Evolutionary conservation across 2,329 filamentous ascomycete species (phyloP), one percentile per base, ranked within the genome.

Genomic region (Sporothrix pseudoabietina): DNA sequence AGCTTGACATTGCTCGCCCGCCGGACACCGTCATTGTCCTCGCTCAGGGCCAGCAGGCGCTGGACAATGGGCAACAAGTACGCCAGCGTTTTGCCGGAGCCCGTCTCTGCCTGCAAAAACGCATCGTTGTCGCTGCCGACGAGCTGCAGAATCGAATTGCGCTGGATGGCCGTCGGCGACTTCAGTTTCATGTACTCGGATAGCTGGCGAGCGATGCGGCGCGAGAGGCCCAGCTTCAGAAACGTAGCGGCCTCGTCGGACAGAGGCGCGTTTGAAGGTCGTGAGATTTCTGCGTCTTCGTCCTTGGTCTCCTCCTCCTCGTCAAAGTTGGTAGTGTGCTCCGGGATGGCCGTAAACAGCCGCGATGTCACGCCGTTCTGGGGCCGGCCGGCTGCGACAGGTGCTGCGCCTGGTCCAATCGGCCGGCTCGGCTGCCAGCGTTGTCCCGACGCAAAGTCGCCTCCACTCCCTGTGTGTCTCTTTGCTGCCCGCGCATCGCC

Each of bases 81-180:
- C n/a, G 96, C 93, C 74, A 99, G 84, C 0, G 96, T 99, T 84
- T 99, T 99, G 83, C 96, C 96, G 0, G 96, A 99, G 77, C 96
- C 96, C 0, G 96, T 99, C 83, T 99, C 92, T 2, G 96, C 97
- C 81, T 98, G 96, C 47, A 99, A 91, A 78, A 99, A 99, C 1
- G 94, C 94, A 84, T 99, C 96, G 63, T 89, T 90, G 77, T 97
- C 92, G 71, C 92, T 91, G 57, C 90, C 90, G 61, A 97, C 82
- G 75, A 99, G 83, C 77, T 96, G 91, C 57, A 92, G 87, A 54
- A 99, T 91, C 0, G 95, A 92, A 75, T 93, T 93, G 78, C 94
- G 94, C 82, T 99, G 96, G 79, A 99, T 98, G 0, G 93, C 94
- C 0, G 96, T 99, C 6, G 96, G 96, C 0, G 93, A 92, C 80